Base-by-base conservation (phyloP, 1,139 yeast genomes). In the Saccharomyces pastorianus region DNA sequence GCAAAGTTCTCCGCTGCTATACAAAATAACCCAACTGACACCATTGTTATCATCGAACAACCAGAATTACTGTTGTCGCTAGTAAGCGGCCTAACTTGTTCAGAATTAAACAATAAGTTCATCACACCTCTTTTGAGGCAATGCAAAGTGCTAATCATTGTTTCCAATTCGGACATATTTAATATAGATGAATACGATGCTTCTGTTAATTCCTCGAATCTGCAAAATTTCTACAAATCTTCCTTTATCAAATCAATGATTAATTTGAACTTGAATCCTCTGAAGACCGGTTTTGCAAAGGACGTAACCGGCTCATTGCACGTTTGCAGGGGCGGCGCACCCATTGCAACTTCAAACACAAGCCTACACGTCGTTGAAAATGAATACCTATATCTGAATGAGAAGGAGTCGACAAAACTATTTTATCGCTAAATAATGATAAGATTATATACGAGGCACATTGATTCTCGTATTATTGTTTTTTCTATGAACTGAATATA, bases 221-320 rank as follows among this genome's bases (percentile, higher is more conserved):
- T 62, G 28, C 59, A 58, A 2, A 58, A 67, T 32, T 69, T 66
- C 50, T 53, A 58, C 6, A 53, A 58, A 17, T 50, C 59, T 8
- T 57, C 63, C 48, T 58, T 63, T 23, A 62, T 65, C 56, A 64
- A 63, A 50, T 59, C 68, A 17, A 54, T 61, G 3, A 65, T 58
- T 2, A 54, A 62, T 6, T 63, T 88, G 11, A 74, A 78, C 29
- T 67, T 88, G 48, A 78, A 80, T 58, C 90, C 95, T 0, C 71
- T 88, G 57, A 76, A 80, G 4, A 88, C 96, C 0, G 96, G 96
- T 0, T 76, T 90, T 63, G 96, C 96, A 0, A 81, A 79, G 51
- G 96, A 88, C 66, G 81, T 88, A 1, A 85, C 96, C 0, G 96
- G 96, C 0, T 77, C 83, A 4, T 62, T 88, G 51, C 74, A 80